Percentiles rank a stretch among this genome's conserved stretches.
Conservation (phyloP, 345 rosid species). For the Carallia brachiata region DNA sequence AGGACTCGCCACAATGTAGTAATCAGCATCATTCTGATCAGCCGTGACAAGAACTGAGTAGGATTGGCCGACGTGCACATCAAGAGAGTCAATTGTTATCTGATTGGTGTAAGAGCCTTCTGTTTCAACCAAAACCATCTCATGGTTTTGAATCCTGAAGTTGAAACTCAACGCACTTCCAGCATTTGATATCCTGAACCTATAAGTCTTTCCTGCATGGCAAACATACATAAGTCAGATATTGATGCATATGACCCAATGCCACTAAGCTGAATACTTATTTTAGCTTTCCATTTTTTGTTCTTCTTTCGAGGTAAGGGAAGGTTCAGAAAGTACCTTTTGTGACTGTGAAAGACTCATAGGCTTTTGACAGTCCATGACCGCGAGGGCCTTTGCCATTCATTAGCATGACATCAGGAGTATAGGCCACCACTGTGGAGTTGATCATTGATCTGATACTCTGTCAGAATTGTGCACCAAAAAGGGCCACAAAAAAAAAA, state of each 20-base stretch:
- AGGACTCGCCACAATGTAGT: constrained; percentile 51
- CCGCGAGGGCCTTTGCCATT: constrained; percentile 51
- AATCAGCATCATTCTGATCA: constrained; percentile 39
- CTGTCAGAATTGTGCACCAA: constrained; percentile 20
- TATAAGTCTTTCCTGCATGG: not conserved
- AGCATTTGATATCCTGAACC: not conserved
- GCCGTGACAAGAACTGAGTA: constrained; percentile 64
- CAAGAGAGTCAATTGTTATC: constrained; percentile 40
- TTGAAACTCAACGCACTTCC: not conserved
- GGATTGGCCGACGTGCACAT: constrained; percentile 63
- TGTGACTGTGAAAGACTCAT: constrained; percentile 43
- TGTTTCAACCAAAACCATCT: constrained; percentile 55
- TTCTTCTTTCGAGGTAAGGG: not conserved
- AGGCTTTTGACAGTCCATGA: constrained; percentile 16
- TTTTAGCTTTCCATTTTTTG: not conserved
- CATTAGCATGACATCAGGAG: constrained; percentile 39
- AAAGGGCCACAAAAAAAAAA: too few species aligned
- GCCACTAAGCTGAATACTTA: not conserved
- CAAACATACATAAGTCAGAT: not conserved
- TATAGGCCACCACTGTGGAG: constrained; percentile 2
- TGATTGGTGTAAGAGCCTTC: constrained; percentile 64
- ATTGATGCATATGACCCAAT: not conserved
- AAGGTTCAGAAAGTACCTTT: constrained; percentile 31
- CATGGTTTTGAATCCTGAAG: not conserved
- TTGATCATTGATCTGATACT: constrained; percentile 20